Percentiles rank a stretch among this genome's conserved stretches.
These are phyloP conservation scores for Protea cynaroides DNA, from an alignment of 164 flowering plant genomes.

Conservation along the genomic window DNA sequence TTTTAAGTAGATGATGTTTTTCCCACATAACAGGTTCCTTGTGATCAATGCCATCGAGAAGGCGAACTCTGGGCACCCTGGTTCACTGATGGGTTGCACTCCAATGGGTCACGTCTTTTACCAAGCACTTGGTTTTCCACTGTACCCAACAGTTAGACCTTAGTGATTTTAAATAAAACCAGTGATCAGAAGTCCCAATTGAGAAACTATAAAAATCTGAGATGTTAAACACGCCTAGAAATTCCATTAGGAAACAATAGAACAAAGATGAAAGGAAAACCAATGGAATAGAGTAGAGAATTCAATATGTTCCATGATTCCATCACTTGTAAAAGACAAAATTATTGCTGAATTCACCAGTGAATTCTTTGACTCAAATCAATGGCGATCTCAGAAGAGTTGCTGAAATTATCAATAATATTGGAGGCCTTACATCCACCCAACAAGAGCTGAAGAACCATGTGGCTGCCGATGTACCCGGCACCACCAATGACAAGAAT, in stretches of 20 bases:
- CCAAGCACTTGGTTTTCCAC: no score
- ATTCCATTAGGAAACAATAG: no score
- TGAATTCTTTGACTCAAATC: slow-evolving; percentile 51
- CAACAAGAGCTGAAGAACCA: slow-evolving; percentile 57
- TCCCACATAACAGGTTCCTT: no score
- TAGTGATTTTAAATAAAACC: neutral
- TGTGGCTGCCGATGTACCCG: slow-evolving; percentile 82
- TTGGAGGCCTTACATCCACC: slow-evolving; percentile 57
- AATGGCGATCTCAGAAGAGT: slow-evolving; percentile 49
- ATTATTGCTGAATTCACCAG: slow-evolving; percentile 46
- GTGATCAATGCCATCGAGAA: no score
- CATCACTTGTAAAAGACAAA: slow-evolving; percentile 43
- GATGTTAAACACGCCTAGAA: neutral
- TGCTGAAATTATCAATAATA: slow-evolving; percentile 69
- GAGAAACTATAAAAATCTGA: neutral
- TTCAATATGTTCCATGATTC: neutral
- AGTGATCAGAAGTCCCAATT: neutral
- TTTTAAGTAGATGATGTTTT: no score
- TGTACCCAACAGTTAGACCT: neutral
- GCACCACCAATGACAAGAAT: slow-evolving; percentile 79
- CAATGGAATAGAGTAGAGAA: no score
- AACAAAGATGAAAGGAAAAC: neutral
- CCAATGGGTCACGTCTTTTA: slow-evolving; percentile 92
- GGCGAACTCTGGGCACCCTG: slow-evolving; percentile 98
- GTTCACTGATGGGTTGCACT: slow-evolving; percentile 98